Conservation (phyloP, 176 grass and related monocot species). For the Triticum dicoccoides region DNA sequence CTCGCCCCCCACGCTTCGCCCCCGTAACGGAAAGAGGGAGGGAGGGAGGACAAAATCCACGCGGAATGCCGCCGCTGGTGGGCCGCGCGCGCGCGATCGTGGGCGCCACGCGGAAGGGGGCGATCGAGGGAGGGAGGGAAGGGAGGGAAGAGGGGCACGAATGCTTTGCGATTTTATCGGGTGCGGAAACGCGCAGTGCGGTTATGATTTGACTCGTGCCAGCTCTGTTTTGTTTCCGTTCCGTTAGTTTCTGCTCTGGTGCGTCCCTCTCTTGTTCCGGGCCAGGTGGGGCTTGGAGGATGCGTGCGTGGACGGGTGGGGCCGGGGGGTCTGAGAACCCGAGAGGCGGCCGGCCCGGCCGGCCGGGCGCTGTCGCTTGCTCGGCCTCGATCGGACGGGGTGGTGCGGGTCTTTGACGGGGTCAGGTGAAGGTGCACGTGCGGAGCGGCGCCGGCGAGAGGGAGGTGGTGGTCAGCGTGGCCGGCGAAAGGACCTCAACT, state of each 20-base stretch:
- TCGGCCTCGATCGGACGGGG: neutral
- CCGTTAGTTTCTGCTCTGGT: no score
- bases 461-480: neutral
- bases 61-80: neutral
- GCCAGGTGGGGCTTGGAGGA: neutral
- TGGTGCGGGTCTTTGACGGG: conserved; percentile 1
- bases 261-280: neutral
- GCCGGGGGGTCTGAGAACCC: conserved; percentile 35
- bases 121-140: no score
- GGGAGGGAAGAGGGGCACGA: neutral
- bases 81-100: conserved; percentile 10
- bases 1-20: neutral
- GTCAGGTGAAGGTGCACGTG: neutral
- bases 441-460: neutral
- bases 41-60: neutral
- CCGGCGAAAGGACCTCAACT: no score
- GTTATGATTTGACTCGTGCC: neutral
- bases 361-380: neutral
- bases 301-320: conserved; percentile 1
- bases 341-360: conserved; percentile 44
- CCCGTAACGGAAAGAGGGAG: neutral
- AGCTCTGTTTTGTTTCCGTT: neutral
- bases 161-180: conserved; percentile 31
- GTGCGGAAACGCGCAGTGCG: neutral
- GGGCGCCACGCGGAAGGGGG: conserved; percentile 18